Evolutionary conservation across 176 grass and related monocot species (phyloP).

Genomic region (Carex myosuroides): DNA sequence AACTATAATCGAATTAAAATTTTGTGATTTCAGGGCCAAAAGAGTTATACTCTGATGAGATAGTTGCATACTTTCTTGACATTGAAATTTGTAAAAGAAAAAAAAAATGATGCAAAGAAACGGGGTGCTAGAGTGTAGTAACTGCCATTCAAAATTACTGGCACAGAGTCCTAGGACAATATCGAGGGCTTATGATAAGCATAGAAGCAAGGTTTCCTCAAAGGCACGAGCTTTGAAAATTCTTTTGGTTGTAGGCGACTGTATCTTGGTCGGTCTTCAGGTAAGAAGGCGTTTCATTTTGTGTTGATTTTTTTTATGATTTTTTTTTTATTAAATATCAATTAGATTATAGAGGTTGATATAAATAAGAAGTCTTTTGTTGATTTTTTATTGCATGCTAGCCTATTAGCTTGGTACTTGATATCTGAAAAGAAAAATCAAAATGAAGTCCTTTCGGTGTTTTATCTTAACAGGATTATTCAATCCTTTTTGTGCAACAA

Average conservation of each 20-base stretch:
- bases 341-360: background rate
- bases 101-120: slow-evolving; percentile 69
- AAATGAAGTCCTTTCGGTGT: background rate
- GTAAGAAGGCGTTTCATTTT: slow-evolving; percentile 19
- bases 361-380: background rate
- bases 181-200: slow-evolving; percentile 83
- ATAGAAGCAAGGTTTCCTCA: slow-evolving; percentile 69
- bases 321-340: background rate
- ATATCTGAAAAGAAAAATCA: background rate
- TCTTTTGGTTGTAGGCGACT: slow-evolving; percentile 78
- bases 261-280: slow-evolving; percentile 87
- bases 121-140: slow-evolving; percentile 66
- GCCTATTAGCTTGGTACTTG: background rate
- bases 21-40: slow-evolving; percentile 15
- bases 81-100: background rate
- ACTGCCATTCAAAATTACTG: slow-evolving; percentile 70
- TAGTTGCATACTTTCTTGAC: background rate
- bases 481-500: background rate
- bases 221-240: slow-evolving; percentile 58
- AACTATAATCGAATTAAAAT: background rate
- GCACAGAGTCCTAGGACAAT: slow-evolving; percentile 57
- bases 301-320: background rate
- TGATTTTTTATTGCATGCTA: background rate
- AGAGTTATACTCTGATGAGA: slow-evolving; percentile 12
- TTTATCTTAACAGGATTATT: background rate